Evolutionary conservation across 331 rosid genomes (phyloP).

Genomic region (Erythrophleum ivorense): DNA sequence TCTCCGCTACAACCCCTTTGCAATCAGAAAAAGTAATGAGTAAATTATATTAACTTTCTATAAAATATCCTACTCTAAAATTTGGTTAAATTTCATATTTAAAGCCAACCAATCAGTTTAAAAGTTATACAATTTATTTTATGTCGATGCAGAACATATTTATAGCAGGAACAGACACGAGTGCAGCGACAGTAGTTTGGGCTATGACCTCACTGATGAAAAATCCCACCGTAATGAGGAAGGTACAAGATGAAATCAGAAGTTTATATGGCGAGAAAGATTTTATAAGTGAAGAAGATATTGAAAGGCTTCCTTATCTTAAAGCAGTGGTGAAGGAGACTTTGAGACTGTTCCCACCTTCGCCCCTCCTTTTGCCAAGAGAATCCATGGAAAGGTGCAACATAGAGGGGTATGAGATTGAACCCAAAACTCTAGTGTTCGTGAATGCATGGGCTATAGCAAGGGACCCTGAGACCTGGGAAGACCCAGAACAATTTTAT

Average conservation of each 20-base stretch:
- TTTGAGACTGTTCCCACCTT: constrained; percentile 43
- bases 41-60: too few species aligned
- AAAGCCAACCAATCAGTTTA: too few species aligned
- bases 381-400: constrained; percentile 38
- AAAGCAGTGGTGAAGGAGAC: constrained; percentile 50
- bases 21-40: too few species aligned
- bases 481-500: constrained; percentile 41
- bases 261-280: constrained; percentile 28
- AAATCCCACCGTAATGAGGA: constrained; percentile 32
- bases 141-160: constrained; percentile 39
- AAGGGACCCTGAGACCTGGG: constrained; percentile 48
- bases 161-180: constrained; percentile 50
- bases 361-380: constrained; percentile 44
- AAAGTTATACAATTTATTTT: neutral
- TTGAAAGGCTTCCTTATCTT: constrained; percentile 45
- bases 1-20: too few species aligned
- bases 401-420: constrained; percentile 45
- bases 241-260: constrained; percentile 44
- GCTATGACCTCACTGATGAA: constrained; percentile 45
- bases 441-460: constrained; percentile 54
- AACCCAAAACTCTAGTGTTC: constrained; percentile 36
- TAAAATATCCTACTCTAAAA: too few species aligned
- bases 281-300: constrained; percentile 49
- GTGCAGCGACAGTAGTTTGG: constrained; percentile 40
- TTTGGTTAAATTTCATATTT: too few species aligned